A percentile compares a stretch with the other conserved stretches of the same genome.
Evolutionary conservation across 345 rosid genomes (phyloP).

Genomic region (Fremontodendron californicum): DNA sequence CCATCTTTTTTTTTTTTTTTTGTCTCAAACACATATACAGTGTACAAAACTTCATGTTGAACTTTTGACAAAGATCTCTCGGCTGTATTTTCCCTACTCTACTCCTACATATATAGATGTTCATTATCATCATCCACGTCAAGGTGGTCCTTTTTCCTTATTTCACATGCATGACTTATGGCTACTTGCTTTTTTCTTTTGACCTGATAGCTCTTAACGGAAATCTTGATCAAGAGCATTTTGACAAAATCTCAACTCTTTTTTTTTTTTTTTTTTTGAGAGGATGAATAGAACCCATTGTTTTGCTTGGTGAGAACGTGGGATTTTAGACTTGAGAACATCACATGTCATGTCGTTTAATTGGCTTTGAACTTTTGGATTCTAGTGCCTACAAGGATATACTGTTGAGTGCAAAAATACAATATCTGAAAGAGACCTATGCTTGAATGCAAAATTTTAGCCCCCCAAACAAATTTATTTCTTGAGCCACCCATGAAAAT

Average conservation of each 20-base stretch:
- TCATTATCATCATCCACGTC: slow-evolving; percentile 3
- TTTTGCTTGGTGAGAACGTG: slow-evolving; percentile 9
- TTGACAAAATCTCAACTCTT: neutral
- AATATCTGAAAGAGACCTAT: slow-evolving; percentile 1
- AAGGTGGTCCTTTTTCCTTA: neutral
- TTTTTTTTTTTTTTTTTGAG: neutral
- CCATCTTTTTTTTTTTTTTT: too few species aligned
- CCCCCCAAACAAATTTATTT: slow-evolving; percentile 2
- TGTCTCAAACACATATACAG: neutral
- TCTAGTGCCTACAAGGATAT: neutral
- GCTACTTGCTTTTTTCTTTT: neutral
- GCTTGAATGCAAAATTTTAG: neutral
- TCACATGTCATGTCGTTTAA: slow-evolving; percentile 14
- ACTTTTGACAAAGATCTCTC: neutral
- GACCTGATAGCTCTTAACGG: neutral
- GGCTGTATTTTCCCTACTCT: neutral
- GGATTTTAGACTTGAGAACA: neutral
- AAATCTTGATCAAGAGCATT: neutral
- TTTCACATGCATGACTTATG: slow-evolving; percentile 1
- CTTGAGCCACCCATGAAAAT: slow-evolving; percentile 9
- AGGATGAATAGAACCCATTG: slow-evolving; percentile 7
- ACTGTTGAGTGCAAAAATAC: neutral
- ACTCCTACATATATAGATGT: neutral
- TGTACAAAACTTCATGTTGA: neutral
- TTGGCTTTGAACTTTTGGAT: slow-evolving; percentile 7